Percentiles rank a stretch among this genome's conserved stretches.
Conservation (phyloP, 2,329 filamentous ascomycete genomes). For the Aspergillus felis region DNA sequence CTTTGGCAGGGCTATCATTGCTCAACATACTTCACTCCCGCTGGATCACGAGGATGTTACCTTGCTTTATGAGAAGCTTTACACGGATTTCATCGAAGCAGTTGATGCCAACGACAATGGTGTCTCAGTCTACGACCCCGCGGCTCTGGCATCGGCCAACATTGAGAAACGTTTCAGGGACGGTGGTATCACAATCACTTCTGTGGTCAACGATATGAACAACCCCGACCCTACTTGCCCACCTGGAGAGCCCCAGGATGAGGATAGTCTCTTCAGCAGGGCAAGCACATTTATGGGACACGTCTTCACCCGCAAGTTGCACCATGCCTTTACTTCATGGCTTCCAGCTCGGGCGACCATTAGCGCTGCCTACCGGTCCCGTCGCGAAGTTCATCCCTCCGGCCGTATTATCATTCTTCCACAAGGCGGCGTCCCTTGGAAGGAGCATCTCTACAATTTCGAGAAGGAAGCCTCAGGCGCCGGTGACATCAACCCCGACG, state of each 20-base stretch:
- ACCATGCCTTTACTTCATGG: slow-evolving; percentile 73
- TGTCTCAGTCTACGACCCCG: slow-evolving; percentile 74
- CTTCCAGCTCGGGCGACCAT: slow-evolving; percentile 81
- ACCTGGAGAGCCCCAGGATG: slow-evolving; percentile 62
- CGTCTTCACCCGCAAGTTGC: slow-evolving; percentile 77
- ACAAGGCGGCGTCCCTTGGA: slow-evolving; percentile 79
- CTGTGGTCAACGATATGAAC: slow-evolving; percentile 77
- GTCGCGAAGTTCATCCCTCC: slow-evolving; percentile 63
- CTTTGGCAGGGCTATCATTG: slow-evolving; percentile 82
- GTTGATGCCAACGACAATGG: slow-evolving; percentile 98
- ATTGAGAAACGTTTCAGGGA: slow-evolving; percentile 79
- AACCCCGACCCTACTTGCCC: slow-evolving; percentile 52
- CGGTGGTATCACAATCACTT: slow-evolving; percentile 77
- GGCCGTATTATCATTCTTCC: slow-evolving; percentile 80
- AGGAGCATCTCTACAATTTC: slow-evolving; percentile 88
- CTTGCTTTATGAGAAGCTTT: slow-evolving; percentile 81
- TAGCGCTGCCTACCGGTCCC: slow-evolving; percentile 66
- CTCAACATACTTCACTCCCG: slow-evolving; percentile 57
- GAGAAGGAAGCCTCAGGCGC: slow-evolving; percentile 56
- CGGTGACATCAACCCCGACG: slow-evolving; percentile 37
- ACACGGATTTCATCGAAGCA: slow-evolving; percentile 89
- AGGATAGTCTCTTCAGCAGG: slow-evolving; percentile 73
- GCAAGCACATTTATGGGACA: slow-evolving; percentile 84
- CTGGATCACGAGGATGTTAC: slow-evolving; percentile 64
- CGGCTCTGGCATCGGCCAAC: slow-evolving; percentile 63